phyloP scores from a whole-genome alignment of 2,329 filamentous ascomycete species.

The Chaetomiaceae sp. region DNA sequence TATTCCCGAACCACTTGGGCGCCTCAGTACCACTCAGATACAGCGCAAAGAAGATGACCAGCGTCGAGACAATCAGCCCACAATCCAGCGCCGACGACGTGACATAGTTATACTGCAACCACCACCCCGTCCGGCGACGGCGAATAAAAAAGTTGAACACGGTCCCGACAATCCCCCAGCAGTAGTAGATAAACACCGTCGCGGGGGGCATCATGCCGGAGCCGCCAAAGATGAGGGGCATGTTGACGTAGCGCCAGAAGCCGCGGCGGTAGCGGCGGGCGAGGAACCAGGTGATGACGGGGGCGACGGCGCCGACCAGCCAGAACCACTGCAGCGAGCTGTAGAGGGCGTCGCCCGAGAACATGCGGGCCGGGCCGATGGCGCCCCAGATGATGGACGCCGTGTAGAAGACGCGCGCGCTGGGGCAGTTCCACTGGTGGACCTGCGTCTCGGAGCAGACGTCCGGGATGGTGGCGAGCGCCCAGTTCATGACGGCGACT shows the following conservation, averaged over 20 bases:
- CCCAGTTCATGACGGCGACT: conserved; percentile 63
- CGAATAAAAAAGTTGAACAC: conserved; percentile 66
- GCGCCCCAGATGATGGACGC: conserved; percentile 69
- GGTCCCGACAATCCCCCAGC: conserved; percentile 63
- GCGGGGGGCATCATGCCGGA: conserved; percentile 61
- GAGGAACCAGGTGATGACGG: conserved; percentile 58
- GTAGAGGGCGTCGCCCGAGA: conserved; percentile 59
- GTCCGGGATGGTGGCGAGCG: conserved; percentile 54
- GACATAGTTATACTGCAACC: conserved; percentile 74
- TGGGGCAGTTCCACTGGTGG: conserved; percentile 53
- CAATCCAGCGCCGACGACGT: conserved; percentile 66
- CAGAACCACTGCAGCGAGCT: conserved; percentile 64
- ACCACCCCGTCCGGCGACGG: conserved; percentile 64
- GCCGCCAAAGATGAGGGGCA: conserved; percentile 64
- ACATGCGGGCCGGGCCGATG: conserved; percentile 67
- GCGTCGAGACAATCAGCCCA: conserved; percentile 60
- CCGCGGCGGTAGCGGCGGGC: conserved; percentile 59
- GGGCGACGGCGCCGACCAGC: conserved; percentile 59
- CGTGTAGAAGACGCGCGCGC: conserved; percentile 57
- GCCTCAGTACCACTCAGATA: conserved; percentile 52
- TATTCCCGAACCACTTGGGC: conserved; percentile 61
- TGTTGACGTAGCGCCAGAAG: conserved; percentile 60
- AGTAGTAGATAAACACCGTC: conserved; percentile 65
- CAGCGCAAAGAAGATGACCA: conserved; percentile 66
- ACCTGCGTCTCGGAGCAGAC: conserved; percentile 54